phyloP scores from a whole-genome alignment of 345 rosid genomes.

The Schrenkiella parvula region DNA sequence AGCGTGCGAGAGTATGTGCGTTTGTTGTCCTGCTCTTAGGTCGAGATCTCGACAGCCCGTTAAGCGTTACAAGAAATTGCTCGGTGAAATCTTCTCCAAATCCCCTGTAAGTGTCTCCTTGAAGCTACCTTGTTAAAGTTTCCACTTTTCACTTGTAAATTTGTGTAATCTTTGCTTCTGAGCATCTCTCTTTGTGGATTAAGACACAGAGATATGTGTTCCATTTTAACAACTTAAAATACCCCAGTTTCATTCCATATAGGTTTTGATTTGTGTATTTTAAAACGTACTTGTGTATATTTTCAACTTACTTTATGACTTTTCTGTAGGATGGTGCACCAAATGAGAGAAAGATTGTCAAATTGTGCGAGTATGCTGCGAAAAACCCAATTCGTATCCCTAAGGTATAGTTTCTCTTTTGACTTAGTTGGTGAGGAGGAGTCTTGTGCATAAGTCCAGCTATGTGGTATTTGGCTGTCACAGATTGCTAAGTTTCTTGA shows the following conservation, averaged over 20 bases:
- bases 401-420: slow-evolving; percentile 44
- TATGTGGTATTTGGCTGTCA: slow-evolving; percentile 14
- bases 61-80: slow-evolving; percentile 90
- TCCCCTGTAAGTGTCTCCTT: slow-evolving; percentile 53
- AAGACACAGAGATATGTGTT: not conserved
- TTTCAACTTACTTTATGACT: not conserved
- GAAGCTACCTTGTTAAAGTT: not conserved
- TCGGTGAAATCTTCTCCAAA: slow-evolving; percentile 88
- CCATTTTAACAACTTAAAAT: not conserved
- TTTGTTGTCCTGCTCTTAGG: slow-evolving; percentile 97
- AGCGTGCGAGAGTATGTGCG: slow-evolving; percentile 94
- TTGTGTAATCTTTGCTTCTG: not conserved
- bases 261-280: not conserved
- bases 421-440: not conserved
- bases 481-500: slow-evolving; percentile 92
- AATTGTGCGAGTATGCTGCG: slow-evolving; percentile 93
- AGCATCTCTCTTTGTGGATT: not conserved
- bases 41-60: slow-evolving; percentile 98
- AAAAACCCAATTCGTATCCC: slow-evolving; percentile 87
- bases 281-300: not conserved
- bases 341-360: slow-evolving; percentile 79
- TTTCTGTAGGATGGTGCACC: slow-evolving; percentile 55
- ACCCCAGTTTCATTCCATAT: not conserved
- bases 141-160: not conserved
- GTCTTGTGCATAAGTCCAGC: not conserved